Conservation (phyloP, 805 yeast species). For the Metschnikowia cerradonensis region DNA sequence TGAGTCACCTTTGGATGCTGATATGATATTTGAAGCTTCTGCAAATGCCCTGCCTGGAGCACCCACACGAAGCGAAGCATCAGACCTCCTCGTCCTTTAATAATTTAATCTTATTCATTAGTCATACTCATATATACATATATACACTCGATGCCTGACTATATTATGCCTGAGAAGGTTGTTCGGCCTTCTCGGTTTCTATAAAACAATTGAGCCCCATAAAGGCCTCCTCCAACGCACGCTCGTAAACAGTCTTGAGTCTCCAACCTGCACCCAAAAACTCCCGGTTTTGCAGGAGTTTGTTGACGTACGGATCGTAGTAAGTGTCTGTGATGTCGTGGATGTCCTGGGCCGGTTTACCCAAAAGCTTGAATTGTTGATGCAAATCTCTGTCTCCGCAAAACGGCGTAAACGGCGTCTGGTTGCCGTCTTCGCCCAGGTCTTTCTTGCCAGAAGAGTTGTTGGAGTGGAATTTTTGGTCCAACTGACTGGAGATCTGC, state of each 20-base stretch:
- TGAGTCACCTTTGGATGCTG: not conserved
- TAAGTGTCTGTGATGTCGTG: conserved; percentile 41
- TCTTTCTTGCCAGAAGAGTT: conserved; percentile 26
- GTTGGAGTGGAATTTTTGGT: conserved; percentile 32
- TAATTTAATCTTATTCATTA: no score
- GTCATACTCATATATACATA: no score
- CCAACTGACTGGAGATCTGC: conserved; percentile 56
- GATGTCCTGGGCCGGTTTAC: conserved; percentile 21
- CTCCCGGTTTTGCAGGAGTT: conserved; percentile 53
- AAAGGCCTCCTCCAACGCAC: conserved; percentile 84
- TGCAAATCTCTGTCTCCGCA: conserved; percentile 74
- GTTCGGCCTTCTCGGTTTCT: conserved; percentile 35
- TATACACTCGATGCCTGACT: not conserved
- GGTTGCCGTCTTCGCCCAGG: conserved; percentile 17
- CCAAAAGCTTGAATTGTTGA: conserved; percentile 46
- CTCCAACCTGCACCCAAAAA: conserved; percentile 85
- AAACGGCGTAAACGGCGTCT: conserved; percentile 85
- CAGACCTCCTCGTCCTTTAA: not conserved
- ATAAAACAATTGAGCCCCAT: conserved; percentile 83
- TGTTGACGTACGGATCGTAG: conserved; percentile 45
- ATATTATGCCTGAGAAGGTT: not conserved
- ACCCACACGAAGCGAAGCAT: not conserved
- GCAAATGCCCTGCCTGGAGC: not conserved
- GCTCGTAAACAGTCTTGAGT: conserved; percentile 61
- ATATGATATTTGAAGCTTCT: not conserved